Evolutionary conservation across 139 green algal species (phyloP), one percentile per base, ranked within the genome.

Genomic region (Coelastrella sp.): DNA sequence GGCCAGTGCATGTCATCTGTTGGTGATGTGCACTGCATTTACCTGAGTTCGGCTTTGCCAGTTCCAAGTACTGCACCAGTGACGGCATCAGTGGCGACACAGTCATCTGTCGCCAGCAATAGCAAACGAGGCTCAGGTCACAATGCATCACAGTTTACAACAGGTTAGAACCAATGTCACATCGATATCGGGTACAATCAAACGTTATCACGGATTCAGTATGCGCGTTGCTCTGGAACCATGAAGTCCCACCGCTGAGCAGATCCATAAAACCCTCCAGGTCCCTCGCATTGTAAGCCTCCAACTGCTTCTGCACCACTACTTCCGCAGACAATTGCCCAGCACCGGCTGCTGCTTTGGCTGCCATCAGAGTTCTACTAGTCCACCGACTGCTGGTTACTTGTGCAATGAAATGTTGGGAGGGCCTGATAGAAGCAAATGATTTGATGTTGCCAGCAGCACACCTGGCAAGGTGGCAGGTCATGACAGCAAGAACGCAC

Each of bases 261-360:
- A 84, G 13, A 23, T 27, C 60, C 78, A 84, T 75, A 45, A 84
- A 84, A 5, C 62, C 78, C 17, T 84, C 60, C 27, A 84, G 25
- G 62, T 84, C 78, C n/a, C 78, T 30, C 21, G 78, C 78, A 57
- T 84, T 84, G 45, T 84, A 84, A 35, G 78, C 78, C 41, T 84
- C 62, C 7, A 69, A 32, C 71, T 79, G 74, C 51, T 41, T 40
- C 51, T 81, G 74, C 34, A 83, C 76, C 25, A 73, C 57, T 4
- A 30, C 76, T 38, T 59, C 51, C 19, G 53, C 75, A 43, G 75
- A 4, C 17, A 69, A 4, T 11, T 37, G 40, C 35, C 71, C 21
- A 57, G 6, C 37, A 25, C 4, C 57, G 41, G 38, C 35, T 73
- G 76, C 59, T 15, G n/a, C 57, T 23, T 19, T 53, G 35, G 57